phyloP scores from a whole-genome alignment of 129 eudicot species.

The Solidago caesia region DNA sequence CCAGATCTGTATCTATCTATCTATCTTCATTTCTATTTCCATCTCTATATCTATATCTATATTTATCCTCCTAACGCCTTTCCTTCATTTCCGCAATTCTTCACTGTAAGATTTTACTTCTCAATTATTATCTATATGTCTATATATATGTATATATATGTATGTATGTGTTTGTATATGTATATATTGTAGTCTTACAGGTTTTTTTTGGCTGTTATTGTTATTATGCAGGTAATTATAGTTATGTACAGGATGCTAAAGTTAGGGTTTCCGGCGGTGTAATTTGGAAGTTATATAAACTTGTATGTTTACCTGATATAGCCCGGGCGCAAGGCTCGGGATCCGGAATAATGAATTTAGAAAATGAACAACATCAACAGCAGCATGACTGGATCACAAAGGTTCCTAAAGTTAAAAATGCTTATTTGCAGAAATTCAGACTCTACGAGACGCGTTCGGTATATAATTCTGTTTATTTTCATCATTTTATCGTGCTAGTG shows the following conservation, averaged over 20 bases:
- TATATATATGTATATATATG: too few relatives aligned
- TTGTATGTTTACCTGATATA: slow-evolving; percentile 38
- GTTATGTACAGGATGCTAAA: slow-evolving; percentile 7
- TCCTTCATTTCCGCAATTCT: neutral
- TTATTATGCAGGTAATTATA: slow-evolving; percentile 15
- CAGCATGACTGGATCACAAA: slow-evolving; percentile 29
- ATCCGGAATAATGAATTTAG: slow-evolving; percentile 40
- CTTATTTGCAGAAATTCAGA: slow-evolving; percentile 70
- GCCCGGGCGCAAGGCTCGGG: slow-evolving; percentile 53
- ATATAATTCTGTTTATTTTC: slow-evolving; percentile 23
- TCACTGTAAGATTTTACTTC: too few relatives aligned
- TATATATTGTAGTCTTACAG: too few relatives aligned
- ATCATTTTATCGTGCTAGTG: neutral
- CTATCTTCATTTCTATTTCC: neutral
- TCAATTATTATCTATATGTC: too few relatives aligned
- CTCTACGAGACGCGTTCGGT: slow-evolving; percentile 96
- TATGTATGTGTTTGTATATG: too few relatives aligned
- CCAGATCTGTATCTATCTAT: slow-evolving; percentile 17
- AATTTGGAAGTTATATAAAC: slow-evolving; percentile 14
- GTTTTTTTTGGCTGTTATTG: neutral
- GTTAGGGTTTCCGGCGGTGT: slow-evolving; percentile 20
- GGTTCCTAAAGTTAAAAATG: slow-evolving; percentile 27
- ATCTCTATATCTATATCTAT: slow-evolving; percentile 6
- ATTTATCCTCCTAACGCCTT: neutral
- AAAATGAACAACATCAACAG: slow-evolving; percentile 7